These are phyloP conservation scores for Russula foetens DNA, from an alignment of 768 basidiomycete species.

Conservation along the genomic window DNA sequence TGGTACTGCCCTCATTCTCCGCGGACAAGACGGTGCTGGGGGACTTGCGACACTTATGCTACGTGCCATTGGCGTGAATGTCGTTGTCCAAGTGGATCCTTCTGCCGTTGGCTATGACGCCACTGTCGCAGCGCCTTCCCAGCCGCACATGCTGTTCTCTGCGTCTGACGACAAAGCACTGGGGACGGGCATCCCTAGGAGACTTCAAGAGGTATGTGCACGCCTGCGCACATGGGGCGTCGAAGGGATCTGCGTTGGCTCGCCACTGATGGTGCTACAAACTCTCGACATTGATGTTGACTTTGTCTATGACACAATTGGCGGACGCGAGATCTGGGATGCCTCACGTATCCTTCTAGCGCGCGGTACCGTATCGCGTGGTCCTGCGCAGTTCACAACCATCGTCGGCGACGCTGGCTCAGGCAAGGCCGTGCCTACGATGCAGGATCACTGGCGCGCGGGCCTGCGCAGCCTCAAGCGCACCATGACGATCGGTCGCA, in stretches of 20 bases:
- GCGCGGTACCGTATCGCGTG: constrained; percentile 26
- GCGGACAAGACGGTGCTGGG: constrained; percentile 67
- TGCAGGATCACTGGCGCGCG: constrained; percentile 64
- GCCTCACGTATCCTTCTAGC: constrained; percentile 54
- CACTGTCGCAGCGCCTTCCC: constrained; percentile 27
- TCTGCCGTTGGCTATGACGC: constrained; percentile 28
- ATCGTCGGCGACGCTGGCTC: constrained; percentile 64
- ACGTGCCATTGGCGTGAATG: constrained; percentile 55
- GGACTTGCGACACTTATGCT: constrained; percentile 77
- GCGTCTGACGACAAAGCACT: constrained; percentile 25
- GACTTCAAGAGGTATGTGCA: constrained; percentile 30
- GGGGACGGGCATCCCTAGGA: constrained; percentile 17
- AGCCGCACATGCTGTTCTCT: constrained; percentile 22
- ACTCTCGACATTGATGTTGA: constrained; percentile 60
- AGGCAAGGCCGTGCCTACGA: constrained; percentile 53
- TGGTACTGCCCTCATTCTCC: constrained; percentile 50
- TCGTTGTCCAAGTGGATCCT: constrained; percentile 60
- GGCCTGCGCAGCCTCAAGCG: constrained; percentile 54
- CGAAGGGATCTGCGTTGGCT: constrained; percentile 66
- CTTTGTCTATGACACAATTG: constrained; percentile 75
- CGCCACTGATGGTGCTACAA: constrained; percentile 45
- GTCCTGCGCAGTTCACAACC: constrained; percentile 61
- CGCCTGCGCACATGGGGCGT: constrained; percentile 60
- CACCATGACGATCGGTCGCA: constrained; percentile 18
- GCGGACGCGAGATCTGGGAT: constrained; percentile 74